These are phyloP conservation scores for Leccinum subrobustum DNA, from an alignment of 1,284 basidiomycete species.

Conservation along the genomic window DNA sequence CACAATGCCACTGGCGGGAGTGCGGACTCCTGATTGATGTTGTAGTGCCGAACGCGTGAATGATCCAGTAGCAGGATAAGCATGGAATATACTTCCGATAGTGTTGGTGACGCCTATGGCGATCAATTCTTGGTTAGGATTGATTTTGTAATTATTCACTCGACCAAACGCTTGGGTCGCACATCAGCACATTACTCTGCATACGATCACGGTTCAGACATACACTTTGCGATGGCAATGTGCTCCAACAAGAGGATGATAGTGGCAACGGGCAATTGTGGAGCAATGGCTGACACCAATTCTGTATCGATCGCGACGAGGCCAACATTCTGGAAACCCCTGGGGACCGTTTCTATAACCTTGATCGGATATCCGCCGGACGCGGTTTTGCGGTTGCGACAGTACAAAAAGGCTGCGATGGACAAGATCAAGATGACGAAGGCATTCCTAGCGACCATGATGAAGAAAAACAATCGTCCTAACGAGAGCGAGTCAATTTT, in stretches of 20 bases:
- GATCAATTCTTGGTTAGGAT: conserved; percentile 96
- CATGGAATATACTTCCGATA: conserved; percentile 82
- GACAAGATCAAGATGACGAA: conserved; percentile 86
- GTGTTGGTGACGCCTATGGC: conserved; percentile 97
- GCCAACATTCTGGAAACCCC: conserved; percentile 80
- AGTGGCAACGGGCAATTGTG: conserved; percentile 87
- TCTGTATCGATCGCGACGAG: conserved; percentile 63
- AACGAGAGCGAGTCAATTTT: conserved; percentile 3
- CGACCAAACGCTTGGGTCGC: conserved; percentile 80
- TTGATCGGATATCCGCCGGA: conserved; percentile 83
- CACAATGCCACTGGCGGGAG: conserved; percentile 87
- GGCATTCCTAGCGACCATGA: conserved; percentile 82
- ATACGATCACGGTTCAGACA: conserved; percentile 4
- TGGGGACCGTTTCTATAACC: conserved; percentile 81
- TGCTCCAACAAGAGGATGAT: conserved; percentile 96
- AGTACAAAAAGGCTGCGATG: conserved; percentile 82
- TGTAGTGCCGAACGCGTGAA: conserved; percentile 97
- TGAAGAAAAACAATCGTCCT: conserved; percentile 89
- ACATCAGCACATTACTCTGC: conserved; percentile 10
- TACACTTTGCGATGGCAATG: conserved; percentile 92
- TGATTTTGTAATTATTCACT: conserved; percentile 95
- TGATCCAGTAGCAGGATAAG: conserved; percentile 96
- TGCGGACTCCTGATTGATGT: conserved; percentile 94
- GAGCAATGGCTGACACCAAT: conserved; percentile 70
- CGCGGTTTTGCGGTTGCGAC: conserved; percentile 56